Evolutionary conservation across 495 filamentous ascomycete genomes (phyloP), one percentile per base, ranked within the genome.

Genomic region (Penicillium silybi): DNA sequence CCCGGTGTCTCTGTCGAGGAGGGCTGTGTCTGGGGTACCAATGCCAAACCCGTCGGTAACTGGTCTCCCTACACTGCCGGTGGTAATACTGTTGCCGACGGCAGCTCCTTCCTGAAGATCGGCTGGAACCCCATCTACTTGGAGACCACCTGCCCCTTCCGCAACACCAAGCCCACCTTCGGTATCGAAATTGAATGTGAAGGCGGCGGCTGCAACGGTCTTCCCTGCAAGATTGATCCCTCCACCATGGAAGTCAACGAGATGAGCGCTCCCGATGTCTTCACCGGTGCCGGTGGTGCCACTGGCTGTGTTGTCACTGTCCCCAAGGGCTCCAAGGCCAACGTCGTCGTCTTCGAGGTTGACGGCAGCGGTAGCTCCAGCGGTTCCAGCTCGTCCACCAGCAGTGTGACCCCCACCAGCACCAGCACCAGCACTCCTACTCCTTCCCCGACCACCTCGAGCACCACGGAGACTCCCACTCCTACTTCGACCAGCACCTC

Each of bases 11-110:
- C 65, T 16, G 57, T 73, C 15, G 77, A 76, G 13, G 75, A 83
- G 27, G 87, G 78, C 26, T 93, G 88, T 57, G 64, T 85, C 29
- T 92, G 89, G 89, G 85, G 88, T 47, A 80, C 76, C 46, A 73
- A 72, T 22, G 70, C 67, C 35, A 78, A 85, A 57, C 81, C 87
- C 0, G 68, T 82, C 50, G 89, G 89, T 43, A 92, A 93, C 72
- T 93, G 89, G 89, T 74, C 79, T 41, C 86, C 88, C 1, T 93
- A 85, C 58, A 88, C 90, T 52, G 83, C 84, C 26, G 89, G 89
- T 44, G 86, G 85, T 29, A 91, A 92, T 69, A 84, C 85, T 32
- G 79, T 82, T 51, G 58, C 61, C 25, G 69, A 65, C 46, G 88
- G 87, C 45, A 71, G 79, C 46, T 90, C 88, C 3, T 92, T 81